Base-by-base conservation (phyloP, 2,329 filamentous ascomycete species). In the Exophiala sp. region DNA sequence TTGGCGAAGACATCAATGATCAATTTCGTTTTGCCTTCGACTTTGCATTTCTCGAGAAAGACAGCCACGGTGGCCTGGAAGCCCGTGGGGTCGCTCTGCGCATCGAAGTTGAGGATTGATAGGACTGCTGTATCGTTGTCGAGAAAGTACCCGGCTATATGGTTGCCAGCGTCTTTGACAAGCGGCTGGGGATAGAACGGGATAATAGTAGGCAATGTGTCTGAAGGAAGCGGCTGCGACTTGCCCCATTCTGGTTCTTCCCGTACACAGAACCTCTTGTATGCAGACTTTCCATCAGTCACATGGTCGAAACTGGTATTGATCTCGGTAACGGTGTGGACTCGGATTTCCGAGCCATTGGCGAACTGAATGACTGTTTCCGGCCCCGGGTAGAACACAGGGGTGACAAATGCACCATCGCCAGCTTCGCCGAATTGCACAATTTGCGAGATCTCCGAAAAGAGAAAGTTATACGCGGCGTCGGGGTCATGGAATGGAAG, bases 1-100 rank as follows among this genome's bases (percentile, higher is more conserved):
- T 86, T 86, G 2, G 68, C 71, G 2, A 76, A 73, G 3, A 86
- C 60, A 55, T 86, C 83, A 52, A 86, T 76, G 23, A 86, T 71
- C 3, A 86, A 68, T 62, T 78, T 81, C 8, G 69, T 77, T 60
- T 80, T 81, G 1, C 71, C 70, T 1, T 67, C 66, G 1, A 62
- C 55, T 37, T 71, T 70, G 11, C 71, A 72, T 42, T 67, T 64
- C 0, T 67, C 64, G 14, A 82, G 68, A 56, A 81, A 75, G 2
- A 66, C 52, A 6, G 69, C 60, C 50, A 73, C 65, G 0, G 65
- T 58, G 43, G 66, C 60, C 44, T 70, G 68, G 50, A 71, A 75
- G 3, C 63, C 59, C 6, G 14, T 22, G 10, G 64, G 56, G 1
- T 61, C 61, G 2, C 46, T 38, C 8, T 49, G 53, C 16, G 58